Conservation (phyloP, 345 rosid species). For the Pseudoturritis turrita region DNA sequence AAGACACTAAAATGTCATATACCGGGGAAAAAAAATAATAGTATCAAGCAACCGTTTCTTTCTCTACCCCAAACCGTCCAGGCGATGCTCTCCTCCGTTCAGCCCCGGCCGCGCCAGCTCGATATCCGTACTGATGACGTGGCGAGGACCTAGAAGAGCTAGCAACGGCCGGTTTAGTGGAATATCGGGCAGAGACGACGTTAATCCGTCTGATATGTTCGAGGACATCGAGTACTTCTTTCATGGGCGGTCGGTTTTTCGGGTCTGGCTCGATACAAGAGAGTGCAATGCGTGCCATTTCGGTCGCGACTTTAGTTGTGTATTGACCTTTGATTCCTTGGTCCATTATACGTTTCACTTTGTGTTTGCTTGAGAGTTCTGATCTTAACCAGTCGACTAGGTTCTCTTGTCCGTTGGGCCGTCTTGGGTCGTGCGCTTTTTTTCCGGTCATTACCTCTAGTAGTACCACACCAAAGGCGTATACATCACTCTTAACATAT, state of each 20-base stretch:
- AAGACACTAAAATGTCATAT: not conserved
- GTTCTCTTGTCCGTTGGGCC: slow-evolving; percentile 43
- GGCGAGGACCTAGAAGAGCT: slow-evolving; percentile 5
- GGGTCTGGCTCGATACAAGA: slow-evolving; percentile 54
- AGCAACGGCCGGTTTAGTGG: not conserved
- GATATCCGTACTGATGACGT: slow-evolving; percentile 4
- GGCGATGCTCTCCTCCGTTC: not conserved
- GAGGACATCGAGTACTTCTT: slow-evolving; percentile 40
- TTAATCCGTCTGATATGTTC: slow-evolving; percentile 7
- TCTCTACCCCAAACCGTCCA: not conserved
- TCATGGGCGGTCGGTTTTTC: slow-evolving; percentile 64
- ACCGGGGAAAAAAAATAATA: not conserved
- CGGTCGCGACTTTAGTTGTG: slow-evolving; percentile 41
- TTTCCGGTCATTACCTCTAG: slow-evolving; percentile 69
- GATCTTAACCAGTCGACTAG: slow-evolving; percentile 60
- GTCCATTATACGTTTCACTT: slow-evolving; percentile 58
- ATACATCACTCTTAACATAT: slow-evolving; percentile 75
- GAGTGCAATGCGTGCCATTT: slow-evolving; percentile 40
- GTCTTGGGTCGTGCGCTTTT: slow-evolving; percentile 41
- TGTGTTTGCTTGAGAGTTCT: slow-evolving; percentile 35
- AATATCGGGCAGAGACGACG: not conserved
- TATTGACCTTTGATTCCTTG: slow-evolving; percentile 45
- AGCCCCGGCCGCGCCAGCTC: not conserved
- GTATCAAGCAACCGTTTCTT: not conserved
- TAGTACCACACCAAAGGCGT: slow-evolving; percentile 71